phyloP scores from a whole-genome alignment of 164 flowering plant genomes.

The Magnolia officinalis region DNA sequence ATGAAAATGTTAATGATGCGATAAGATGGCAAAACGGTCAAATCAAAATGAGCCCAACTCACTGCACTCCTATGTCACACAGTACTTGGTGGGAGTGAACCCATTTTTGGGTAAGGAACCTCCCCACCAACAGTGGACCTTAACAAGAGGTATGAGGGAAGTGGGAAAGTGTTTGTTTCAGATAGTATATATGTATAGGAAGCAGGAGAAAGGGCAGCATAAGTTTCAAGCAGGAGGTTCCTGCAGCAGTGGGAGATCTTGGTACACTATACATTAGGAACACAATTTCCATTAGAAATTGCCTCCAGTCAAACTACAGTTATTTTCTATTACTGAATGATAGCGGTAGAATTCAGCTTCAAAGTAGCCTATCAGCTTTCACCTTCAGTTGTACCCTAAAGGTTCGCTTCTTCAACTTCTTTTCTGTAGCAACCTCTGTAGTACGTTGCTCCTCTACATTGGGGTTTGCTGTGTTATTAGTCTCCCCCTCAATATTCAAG shows the following conservation, averaged over 20 bases:
- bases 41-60: too few relatives aligned
- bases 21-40: background rate
- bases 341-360: background rate
- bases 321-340: background rate
- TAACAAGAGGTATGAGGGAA: too few relatives aligned
- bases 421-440: slow-evolving; percentile 54
- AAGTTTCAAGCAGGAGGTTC: too few relatives aligned
- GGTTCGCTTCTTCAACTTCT: slow-evolving; percentile 84
- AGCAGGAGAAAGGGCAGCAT: too few relatives aligned
- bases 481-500: slow-evolving; percentile 32
- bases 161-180: too few relatives aligned
- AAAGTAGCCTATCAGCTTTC: slow-evolving; percentile 6
- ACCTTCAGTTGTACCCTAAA: slow-evolving; percentile 94
- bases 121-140: too few relatives aligned
- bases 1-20: background rate
- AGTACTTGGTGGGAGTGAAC: too few relatives aligned
- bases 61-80: too few relatives aligned
- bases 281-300: background rate
- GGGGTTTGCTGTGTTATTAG: slow-evolving; percentile 28
- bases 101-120: too few relatives aligned
- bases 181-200: too few relatives aligned
- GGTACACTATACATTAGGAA: background rate
- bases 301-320: background rate
- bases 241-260: too few relatives aligned
- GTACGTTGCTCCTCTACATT: slow-evolving; percentile 35